These are phyloP conservation scores for Geranium brycei DNA, from an alignment of 345 rosid genomes.

Conservation along the genomic window DNA sequence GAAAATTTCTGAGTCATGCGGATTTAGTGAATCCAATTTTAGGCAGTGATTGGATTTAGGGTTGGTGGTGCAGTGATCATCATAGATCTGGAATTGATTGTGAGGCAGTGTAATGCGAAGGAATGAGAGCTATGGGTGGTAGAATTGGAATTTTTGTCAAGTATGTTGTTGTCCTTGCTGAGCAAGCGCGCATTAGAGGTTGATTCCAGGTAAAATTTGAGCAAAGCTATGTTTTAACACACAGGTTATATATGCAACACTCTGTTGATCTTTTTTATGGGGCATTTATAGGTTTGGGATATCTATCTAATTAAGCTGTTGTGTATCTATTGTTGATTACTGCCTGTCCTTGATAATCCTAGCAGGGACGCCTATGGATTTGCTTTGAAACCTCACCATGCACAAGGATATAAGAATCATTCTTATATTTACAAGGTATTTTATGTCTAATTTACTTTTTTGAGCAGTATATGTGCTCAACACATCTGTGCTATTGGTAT, in stretches of 20 bases:
- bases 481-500: not conserved
- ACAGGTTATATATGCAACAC: no score
- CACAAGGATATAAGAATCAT: conserved; percentile 65
- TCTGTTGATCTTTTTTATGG: no score
- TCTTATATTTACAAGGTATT: conserved; percentile 48
- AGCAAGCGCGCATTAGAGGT: conserved; percentile 83
- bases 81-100: no score
- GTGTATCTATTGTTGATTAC: not conserved
- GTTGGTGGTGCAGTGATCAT: not conserved
- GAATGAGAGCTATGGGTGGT: conserved; percentile 69
- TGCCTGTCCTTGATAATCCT: not conserved
- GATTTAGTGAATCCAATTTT: not conserved
- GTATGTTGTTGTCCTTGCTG: conserved; percentile 93
- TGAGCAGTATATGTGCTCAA: not conserved
- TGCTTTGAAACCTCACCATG: conserved; percentile 89
- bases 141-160: conserved; percentile 40
- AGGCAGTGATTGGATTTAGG: not conserved
- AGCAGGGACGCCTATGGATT: conserved; percentile 85
- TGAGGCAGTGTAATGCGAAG: conserved; percentile 16
- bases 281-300: not conserved
- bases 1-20: no score
- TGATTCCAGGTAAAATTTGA: conserved; percentile 60
- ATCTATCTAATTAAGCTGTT: not conserved
- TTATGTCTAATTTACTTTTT: not conserved
- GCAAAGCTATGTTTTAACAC: not conserved